Conservation (phyloP, 1,284 basidiomycete species). For the Cyathus olla region DNA sequence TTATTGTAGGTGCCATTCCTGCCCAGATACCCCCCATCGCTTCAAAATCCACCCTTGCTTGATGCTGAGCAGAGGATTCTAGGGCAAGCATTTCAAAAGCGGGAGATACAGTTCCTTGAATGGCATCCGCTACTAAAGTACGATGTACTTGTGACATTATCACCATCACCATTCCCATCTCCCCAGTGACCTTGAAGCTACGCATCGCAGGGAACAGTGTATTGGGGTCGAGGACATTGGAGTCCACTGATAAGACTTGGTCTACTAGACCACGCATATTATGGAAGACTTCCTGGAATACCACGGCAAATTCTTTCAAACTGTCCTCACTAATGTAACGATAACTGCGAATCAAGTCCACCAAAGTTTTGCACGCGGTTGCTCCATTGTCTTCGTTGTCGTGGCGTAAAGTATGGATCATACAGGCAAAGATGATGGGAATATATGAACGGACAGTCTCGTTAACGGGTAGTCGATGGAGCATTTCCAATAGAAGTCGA, state of each 20-base stretch:
- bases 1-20: constrained; percentile 85
- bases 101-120: constrained; percentile 81
- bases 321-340: constrained; percentile 84
- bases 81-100: constrained; percentile 83
- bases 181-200: constrained; percentile 96
- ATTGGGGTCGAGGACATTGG: constrained; percentile 64
- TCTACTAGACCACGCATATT: constrained; percentile 84
- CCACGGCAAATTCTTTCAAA: constrained; percentile 84
- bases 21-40: constrained; percentile 87
- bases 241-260: constrained; percentile 81
- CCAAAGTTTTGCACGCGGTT: constrained; percentile 92
- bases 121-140: constrained; percentile 72
- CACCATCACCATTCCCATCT: constrained; percentile 95
- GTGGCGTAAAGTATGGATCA: constrained; percentile 86
- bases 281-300: constrained; percentile 82
- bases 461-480: constrained; percentile 89
- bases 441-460: constrained; percentile 85
- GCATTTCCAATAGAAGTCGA: constrained; percentile 86
- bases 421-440: constrained; percentile 76
- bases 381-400: constrained; percentile 99
- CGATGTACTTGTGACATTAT: constrained; percentile 90
- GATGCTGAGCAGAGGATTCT: constrained; percentile 90
- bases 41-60: constrained; percentile 85
- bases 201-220: constrained; percentile 76
- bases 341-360: constrained; percentile 82